Conservation (phyloP, 495 filamentous ascomycete species). For the Pseudevernia furfuracea region DNA sequence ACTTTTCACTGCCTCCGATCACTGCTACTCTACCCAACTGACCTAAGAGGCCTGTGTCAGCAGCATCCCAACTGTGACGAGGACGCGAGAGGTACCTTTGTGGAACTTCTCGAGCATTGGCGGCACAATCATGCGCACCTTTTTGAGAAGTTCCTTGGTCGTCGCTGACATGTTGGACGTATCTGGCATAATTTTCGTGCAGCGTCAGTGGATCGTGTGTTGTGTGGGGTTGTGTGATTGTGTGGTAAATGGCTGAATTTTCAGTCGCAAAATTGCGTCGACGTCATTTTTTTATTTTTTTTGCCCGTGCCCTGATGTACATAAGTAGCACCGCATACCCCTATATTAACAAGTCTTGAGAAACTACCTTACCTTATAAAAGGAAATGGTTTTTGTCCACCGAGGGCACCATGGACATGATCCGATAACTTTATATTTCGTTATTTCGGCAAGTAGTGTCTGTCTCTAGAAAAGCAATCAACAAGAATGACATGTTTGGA, state of each 20-base stretch:
- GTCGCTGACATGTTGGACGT: constrained; percentile 45
- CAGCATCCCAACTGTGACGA: constrained; percentile 13
- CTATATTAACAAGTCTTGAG: too few relatives aligned
- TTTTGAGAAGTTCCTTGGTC: constrained; percentile 66
- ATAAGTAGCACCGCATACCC: too few relatives aligned
- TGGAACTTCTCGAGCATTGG: constrained; percentile 95
- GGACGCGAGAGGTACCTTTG: constrained; percentile 58
- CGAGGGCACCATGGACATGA: too few relatives aligned
- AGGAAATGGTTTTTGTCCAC: too few relatives aligned
- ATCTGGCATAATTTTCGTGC: constrained; percentile 21
- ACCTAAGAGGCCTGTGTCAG: constrained; percentile 42
- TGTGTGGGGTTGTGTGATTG: background rate
- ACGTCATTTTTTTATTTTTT: background rate
- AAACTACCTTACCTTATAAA: too few relatives aligned
- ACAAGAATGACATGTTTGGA: too few relatives aligned
- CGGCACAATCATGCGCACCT: constrained; percentile 85
- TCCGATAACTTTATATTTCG: too few relatives aligned
- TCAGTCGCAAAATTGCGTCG: background rate
- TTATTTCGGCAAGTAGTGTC: too few relatives aligned
- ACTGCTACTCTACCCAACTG: constrained; percentile 89
- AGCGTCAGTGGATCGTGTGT: background rate
- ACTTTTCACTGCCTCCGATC: constrained; percentile 89
- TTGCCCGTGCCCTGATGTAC: background rate
- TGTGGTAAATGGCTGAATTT: too few relatives aligned
- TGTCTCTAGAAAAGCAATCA: too few relatives aligned